These are phyloP conservation scores for Plantago ovata DNA, from an alignment of 257 asterid genomes.

Conservation along the genomic window DNA sequence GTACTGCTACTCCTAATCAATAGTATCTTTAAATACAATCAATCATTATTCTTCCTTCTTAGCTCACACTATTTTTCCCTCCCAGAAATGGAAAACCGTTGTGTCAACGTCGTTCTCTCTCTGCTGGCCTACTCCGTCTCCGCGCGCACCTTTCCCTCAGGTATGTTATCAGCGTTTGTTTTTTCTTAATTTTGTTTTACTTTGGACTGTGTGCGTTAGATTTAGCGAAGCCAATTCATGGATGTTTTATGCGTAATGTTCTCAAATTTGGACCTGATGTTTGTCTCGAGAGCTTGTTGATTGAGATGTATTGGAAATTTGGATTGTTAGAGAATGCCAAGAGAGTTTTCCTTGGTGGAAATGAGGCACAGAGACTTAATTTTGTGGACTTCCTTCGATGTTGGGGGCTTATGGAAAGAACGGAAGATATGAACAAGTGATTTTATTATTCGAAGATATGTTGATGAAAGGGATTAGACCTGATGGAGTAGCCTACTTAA, in stretches of 20 bases:
- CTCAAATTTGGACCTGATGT: slow-evolving; percentile 47
- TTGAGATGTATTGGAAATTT: slow-evolving; percentile 86
- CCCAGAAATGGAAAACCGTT: no score
- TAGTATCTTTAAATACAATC: no score
- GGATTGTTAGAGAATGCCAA: slow-evolving; percentile 53
- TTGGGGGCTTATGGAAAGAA: slow-evolving; percentile 62
- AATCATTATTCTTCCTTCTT: no score
- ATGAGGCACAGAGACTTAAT: slow-evolving; percentile 49
- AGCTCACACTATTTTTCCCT: no score
- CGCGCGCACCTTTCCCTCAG: no score
- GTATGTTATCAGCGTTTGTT: no score
- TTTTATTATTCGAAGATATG: slow-evolving; percentile 54
- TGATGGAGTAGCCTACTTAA: slow-evolving; percentile 59
- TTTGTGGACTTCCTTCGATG: slow-evolving; percentile 86
- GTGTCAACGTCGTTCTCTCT: no score
- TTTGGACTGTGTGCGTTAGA: slow-evolving; percentile 51
- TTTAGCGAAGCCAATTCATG: slow-evolving; percentile 69
- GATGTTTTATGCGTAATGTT: slow-evolving; percentile 38
- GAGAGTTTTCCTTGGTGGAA: no score
- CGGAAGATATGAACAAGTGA: slow-evolving; percentile 55
- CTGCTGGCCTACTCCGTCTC: no score
- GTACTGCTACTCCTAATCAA: no score
- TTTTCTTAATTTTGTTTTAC: no score
- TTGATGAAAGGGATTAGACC: slow-evolving; percentile 58
- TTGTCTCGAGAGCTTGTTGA: slow-evolving; percentile 64